Conservation (phyloP, 1,284 basidiomycete species). For the Rhodofomes roseus region DNA sequence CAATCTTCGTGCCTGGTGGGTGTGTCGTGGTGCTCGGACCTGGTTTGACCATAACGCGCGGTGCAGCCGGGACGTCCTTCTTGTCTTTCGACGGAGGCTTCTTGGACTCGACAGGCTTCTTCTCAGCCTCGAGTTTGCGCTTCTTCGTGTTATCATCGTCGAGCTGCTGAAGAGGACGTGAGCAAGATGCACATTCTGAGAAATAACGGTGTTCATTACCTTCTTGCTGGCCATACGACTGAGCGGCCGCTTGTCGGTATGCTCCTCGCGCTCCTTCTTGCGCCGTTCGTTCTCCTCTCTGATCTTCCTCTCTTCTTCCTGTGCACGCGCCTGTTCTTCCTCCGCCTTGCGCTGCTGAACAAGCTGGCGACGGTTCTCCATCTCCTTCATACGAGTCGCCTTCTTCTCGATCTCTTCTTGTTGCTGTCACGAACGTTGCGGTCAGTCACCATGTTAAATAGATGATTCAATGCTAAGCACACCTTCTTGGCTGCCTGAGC, state of each 20-base stretch:
- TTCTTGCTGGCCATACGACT: conserved; percentile 50
- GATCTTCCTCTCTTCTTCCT: conserved; percentile 65
- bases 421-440: conserved; percentile 49
- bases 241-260: conserved; percentile 58
- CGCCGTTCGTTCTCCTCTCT: conserved; percentile 70
- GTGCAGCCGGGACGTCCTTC: conserved; percentile 31
- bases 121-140: conserved; percentile 60
- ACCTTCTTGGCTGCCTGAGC: conserved; percentile 86
- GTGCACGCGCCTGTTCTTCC: conserved; percentile 62
- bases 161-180: conserved; percentile 14
- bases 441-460: neutral
- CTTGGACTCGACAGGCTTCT: conserved; percentile 49
- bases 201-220: conserved; percentile 29
- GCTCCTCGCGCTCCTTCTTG: conserved; percentile 73
- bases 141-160: conserved; percentile 72
- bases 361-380: conserved; percentile 72
- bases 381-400: conserved; percentile 67
- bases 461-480: conserved; percentile 8
- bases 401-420: conserved; percentile 85
- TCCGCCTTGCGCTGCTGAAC: conserved; percentile 74
- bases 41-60: conserved; percentile 34
- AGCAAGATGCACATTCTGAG: neutral
- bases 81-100: conserved; percentile 48
- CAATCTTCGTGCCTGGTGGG: conserved; percentile 21
- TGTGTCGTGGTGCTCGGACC: conserved; percentile 11